Base-by-base conservation (phyloP, 2,329 filamentous ascomycete genomes). In the Orbilia javanica region DNA sequence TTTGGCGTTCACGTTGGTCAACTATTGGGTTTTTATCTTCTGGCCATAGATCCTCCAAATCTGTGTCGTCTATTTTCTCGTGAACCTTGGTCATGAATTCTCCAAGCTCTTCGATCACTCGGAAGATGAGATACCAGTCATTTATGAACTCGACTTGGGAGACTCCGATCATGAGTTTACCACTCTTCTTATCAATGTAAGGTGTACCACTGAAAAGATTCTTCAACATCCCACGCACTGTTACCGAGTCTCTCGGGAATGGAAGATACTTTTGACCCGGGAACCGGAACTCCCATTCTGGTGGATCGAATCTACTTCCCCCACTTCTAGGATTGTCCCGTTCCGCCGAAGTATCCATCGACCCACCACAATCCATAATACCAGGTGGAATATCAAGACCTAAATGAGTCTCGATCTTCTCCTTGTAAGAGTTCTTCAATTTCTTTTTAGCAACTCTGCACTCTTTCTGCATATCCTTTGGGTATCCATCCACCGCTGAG, bases 331-430 rank as follows among this genome's bases (percentile, higher is more conserved):
- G 68, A 18, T 65, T 36, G n/a, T 72, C 68, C 11, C 57, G 44
- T 44, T 64, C 31, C 0, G 44, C 46, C 6, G 68, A 72, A 3
- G 57, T 72, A 46, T 72, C 68, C 31, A 72, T 29, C 13, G 44
- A 20, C 11, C 68, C 68, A 0, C 68, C 68, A n/a, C 68, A 72
- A 15, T 72, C 68, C 68, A 72, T 64, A n/a, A 72, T 72, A 1
- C 68, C 57, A 18, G 68, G 68, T 10, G 57, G 55, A 4, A 64
- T 20, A 25, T 72, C 57, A 15, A 55, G 13, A 20, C 4, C 3
- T 2, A 46, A 46, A 36, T 72, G 57, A 11, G 48, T 29, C 11
- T 53, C 34, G 6, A 46, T 18, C 8, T 46, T 64, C 27, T 72
- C 68, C 25, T 48, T 39, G 25, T 72, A 72, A 11, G 6, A n/a